Evolutionary conservation across 139 green algal species (phyloP), one percentile per base, ranked within the genome.

Genomic region (Asterochloris sp.): DNA sequence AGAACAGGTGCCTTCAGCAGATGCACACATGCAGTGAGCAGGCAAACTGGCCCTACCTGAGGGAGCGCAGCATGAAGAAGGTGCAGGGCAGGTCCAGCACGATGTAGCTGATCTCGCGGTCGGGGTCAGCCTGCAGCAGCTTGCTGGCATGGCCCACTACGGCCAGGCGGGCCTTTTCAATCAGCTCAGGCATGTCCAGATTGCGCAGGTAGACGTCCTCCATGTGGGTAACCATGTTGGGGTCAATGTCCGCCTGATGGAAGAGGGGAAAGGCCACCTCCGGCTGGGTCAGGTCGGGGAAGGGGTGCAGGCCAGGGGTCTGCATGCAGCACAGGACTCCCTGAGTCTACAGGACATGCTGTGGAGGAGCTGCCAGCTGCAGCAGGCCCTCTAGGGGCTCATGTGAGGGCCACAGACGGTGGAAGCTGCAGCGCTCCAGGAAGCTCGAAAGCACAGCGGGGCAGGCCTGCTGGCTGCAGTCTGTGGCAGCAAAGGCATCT

Each of bases 71-170:
- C 73, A 84, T 84, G 69, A 94, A 89, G 86, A 95, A 95, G 67
- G 90, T 89, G 82, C 90, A 94, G 17, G 91, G 91, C 85, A 95
- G 74, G 86, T 95, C 90, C 29, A 95, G 82, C 14, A 92, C 86
- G 0, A 95, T 74, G 64, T 86, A 85, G 27, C 86, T 78, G 24
- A 89, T 83, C 11, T 71, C 66, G 13, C 78, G 69, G 21, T 81
- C 79, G 12, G 83, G 81, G 64, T 90, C 85, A 47, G 85, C 82
- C 27, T 64, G 80, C 38, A 89, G 62, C 23, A 87, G 54, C 27
- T 74, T 62, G 29, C 79, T 76, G 12, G 86, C 85, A 64, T 85
- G 80, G 16, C 78, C 60, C 64, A 85, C 76, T 12, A 79, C 84
- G 21, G 86, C 79, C 38, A 76, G 80, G 24, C 64, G 73, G 60